Evolutionary conservation across 1,139 yeast species (phyloP), one percentile per base, ranked within the genome.

Genomic region (Saccharomycopsis crataegensis): DNA sequence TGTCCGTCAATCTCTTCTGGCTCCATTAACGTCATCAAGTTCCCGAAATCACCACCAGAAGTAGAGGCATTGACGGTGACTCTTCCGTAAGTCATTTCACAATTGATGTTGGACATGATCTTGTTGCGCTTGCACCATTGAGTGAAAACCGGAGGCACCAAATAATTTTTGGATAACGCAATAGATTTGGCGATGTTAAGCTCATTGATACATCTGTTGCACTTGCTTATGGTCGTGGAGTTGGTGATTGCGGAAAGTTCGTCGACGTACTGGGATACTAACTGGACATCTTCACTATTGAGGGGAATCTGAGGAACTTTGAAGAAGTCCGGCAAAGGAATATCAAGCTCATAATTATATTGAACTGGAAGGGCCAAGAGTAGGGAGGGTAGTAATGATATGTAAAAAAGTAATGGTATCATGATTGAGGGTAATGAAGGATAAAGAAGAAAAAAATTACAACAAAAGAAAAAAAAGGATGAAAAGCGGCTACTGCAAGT

Each of bases 1-100:
- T 76, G 77, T 34, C 81, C 82, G 61, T 80, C 84, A 38, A 71
- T 62, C 1, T 76, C 70, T 52, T 65, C 62, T 11, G 81, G 78
- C 58, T 76, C 75, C 73, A 79, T 75, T 49, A 73, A 59, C 32
- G 70, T 69, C 34, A 78, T 62, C 67, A 78, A 65, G 57, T 76
- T 74, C 6, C 75, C 71, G 58, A 78, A 74, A 59, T 78, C 80
- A 43, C 71, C 66, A 36, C 78, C 78, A 28, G 67, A 63, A 22
- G 64, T 56, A 9, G 69, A 62, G 45, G 63, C 60, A 8, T 63
- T 59, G 40, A 70, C 70, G 1, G 75, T 70, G 53, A 64, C 65
- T 60, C 73, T 64, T 22, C 65, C 65, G 58, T 63, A 73, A 37
- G 61, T 60, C 6, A 65, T 57, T 16, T 61, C 52, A 59, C 76